Evolutionary conservation across 805 yeast species (phyloP).

Genomic region (Lipomyces spencermartinsiae): DNA sequence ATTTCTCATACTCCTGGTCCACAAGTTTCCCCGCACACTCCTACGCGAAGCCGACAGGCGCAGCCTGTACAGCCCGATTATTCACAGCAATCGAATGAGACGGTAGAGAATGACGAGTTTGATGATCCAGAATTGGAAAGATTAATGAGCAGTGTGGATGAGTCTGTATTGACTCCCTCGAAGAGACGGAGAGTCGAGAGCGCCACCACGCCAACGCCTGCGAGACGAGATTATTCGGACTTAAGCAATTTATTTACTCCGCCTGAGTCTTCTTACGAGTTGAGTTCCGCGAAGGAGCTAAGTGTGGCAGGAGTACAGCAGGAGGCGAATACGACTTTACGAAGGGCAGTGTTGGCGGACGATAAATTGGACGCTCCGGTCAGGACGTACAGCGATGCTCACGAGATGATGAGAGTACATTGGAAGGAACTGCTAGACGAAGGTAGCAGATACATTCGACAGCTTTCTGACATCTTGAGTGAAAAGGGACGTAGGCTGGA

Average conservation of each 20-base stretch:
- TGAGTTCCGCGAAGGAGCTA: not conserved
- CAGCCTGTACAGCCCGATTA: not conserved
- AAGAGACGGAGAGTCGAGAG: not conserved
- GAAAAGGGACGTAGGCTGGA: not conserved
- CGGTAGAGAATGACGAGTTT: not conserved
- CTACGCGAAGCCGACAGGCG: not conserved
- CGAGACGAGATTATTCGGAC: not conserved
- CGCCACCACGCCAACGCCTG: not conserved
- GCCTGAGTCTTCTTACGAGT: not conserved
- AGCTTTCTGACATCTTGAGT: not conserved
- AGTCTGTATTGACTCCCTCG: not conserved
- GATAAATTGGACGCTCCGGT: not conserved
- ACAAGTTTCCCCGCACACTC: not conserved
- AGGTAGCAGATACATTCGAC: not conserved
- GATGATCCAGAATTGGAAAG: constrained; percentile 3
- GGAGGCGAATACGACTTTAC: not conserved
- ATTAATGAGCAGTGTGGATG: not conserved
- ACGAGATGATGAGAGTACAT: not conserved
- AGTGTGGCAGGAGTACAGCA: too few relatives aligned
- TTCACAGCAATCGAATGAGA: not conserved
- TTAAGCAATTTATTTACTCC: not conserved
- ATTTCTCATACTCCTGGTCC: not conserved
- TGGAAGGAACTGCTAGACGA: not conserved
- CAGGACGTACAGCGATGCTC: not conserved
- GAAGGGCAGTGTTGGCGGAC: not conserved